phyloP scores from a whole-genome alignment of 2,329 filamentous ascomycete genomes.

The Colletotrichum tropicicola region DNA sequence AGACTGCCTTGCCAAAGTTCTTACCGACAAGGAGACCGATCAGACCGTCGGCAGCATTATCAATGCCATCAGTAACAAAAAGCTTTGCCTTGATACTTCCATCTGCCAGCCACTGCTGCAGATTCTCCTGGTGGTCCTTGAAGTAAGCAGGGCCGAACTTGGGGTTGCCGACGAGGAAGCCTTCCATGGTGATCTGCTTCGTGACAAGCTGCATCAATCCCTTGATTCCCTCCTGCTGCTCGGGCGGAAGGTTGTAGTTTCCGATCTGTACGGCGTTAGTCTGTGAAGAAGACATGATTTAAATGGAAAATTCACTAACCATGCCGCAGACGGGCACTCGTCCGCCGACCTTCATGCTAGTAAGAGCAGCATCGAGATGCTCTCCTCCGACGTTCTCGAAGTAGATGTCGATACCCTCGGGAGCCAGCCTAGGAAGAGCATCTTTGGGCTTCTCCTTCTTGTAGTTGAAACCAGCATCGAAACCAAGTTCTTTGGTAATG shows the following conservation, averaged over 20 bases:
- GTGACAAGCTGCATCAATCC: slow-evolving; percentile 70
- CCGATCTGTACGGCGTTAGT: slow-evolving; percentile 57
- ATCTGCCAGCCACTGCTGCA: slow-evolving; percentile 82
- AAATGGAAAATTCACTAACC: slow-evolving; percentile 51
- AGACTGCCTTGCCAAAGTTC: slow-evolving; percentile 87
- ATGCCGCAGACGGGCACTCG: slow-evolving; percentile 73
- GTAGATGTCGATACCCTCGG: slow-evolving; percentile 79
- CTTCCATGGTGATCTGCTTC: slow-evolving; percentile 76
- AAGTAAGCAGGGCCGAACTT: slow-evolving; percentile 71
- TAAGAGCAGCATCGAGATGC: slow-evolving; percentile 57
- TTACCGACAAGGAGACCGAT: slow-evolving; percentile 78
- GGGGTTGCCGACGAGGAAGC: slow-evolving; percentile 82
- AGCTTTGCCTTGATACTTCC: slow-evolving; percentile 78
- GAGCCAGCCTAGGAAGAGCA: slow-evolving; percentile 76
- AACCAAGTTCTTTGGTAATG: slow-evolving; percentile 58
- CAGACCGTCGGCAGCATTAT: slow-evolving; percentile 77
- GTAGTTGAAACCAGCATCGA: slow-evolving; percentile 81
- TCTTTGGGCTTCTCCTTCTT: slow-evolving; percentile 79
- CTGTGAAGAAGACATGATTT: too few relatives aligned
- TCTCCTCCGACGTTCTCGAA: slow-evolving; percentile 64
- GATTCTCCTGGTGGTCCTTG: slow-evolving; percentile 77
- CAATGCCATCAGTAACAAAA: slow-evolving; percentile 77
- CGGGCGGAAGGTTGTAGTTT: slow-evolving; percentile 71
- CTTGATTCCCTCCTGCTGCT: slow-evolving; percentile 70
- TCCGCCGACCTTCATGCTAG: slow-evolving; percentile 66